Evolutionary conservation across 2,329 filamentous ascomycete genomes (phyloP), one percentile per base, ranked within the genome.

Genomic region (Epichloe coenophiala): DNA sequence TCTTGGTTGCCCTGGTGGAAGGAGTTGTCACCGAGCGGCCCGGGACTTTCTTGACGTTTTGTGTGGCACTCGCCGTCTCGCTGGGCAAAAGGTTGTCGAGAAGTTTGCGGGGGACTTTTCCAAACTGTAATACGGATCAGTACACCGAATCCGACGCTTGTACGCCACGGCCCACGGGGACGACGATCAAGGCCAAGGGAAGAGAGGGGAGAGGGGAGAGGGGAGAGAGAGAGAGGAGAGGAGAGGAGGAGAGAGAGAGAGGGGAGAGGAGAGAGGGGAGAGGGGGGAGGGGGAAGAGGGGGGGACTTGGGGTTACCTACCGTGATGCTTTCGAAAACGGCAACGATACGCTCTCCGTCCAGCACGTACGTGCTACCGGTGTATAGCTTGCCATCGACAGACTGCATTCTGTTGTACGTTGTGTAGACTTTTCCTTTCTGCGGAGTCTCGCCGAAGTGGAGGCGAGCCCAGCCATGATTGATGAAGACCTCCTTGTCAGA

Each of bases 321-420:
- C 8, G 15, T 80, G 56, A 84, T 73, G 45, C 80, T 79, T 43
- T 71, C 71, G 40, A 62, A 63, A 8, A 75, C 60, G 49, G 70
- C 72, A 31, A 77, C 69, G 46, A 76, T 65, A 50, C 61, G 68
- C 47, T 74, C 71, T 39, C 71, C 71, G 38, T 79, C 74, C 46
- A 79, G 76, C 53, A 80, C 62, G 57, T 77, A 78, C 3, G 71
- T 72, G 54, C 80, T 75, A 51, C 77, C 77, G 21, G 69, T 65
- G 49, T 54, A 57, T 61, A 73, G 71, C 4, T 54, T 57, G 23
- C 70, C 71, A 60, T 70, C 69, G 46, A 74, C 63, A 11, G 69
- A 71, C 58, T 77, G 74, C 77, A 80, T 80, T 52, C 71, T 71
- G 54, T 78, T 72, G 63, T 80, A 80, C 11, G 71, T 72, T 56